Base-by-base conservation (phyloP, 208 protist species). In the Strigomonas galati region DNA sequence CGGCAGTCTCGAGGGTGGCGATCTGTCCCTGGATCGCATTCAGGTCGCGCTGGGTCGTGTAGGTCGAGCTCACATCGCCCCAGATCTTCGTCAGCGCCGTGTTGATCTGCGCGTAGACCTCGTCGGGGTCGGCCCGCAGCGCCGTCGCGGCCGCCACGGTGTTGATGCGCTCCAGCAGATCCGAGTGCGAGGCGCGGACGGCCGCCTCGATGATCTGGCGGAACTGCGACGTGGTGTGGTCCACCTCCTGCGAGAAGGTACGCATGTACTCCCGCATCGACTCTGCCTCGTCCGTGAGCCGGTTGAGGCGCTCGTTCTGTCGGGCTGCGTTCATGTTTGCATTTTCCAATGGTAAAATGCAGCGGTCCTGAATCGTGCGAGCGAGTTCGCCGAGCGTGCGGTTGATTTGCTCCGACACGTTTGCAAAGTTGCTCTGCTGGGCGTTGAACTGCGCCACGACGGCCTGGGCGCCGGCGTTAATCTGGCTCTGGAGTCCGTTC, bases 81-180 rank as follows among this genome's bases (percentile, higher is more conserved):
- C 89, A 94, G 12, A 92, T 72, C 65, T 75, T 88, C 24, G 74
- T 78, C 46, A 91, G 53, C 0, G 85, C 85, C n/a, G 71, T 65
- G 23, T 86, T 80, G 31, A 94, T 80, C 56, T 83, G 76, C 15
- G 71, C 62, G 27, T 86, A 81, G 31, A 94, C 72, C 43, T 80
- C 69, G 15, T 78, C 78, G 10, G 76, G 67, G 57, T 84, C 69
- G 17, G 56, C 58, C 14, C 65, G 68, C 44, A 75, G 57, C 23
- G 79, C 69, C 26, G 76, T 68, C 14, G 79, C 76, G 21, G 73
- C 71, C 6, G 76, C 67, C 24, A 85, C 59, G 27, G 76, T 40
- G 65, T 84, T 80, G 63, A 95, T 76, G 30, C 86, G 80, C 31
- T 95, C 86, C 26, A 92, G 55, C n/a, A 95, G 57, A 65, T 95